These are phyloP conservation scores for Pythium dissimile DNA, from an alignment of 352 stramenopile species.

Conservation along the genomic window DNA sequence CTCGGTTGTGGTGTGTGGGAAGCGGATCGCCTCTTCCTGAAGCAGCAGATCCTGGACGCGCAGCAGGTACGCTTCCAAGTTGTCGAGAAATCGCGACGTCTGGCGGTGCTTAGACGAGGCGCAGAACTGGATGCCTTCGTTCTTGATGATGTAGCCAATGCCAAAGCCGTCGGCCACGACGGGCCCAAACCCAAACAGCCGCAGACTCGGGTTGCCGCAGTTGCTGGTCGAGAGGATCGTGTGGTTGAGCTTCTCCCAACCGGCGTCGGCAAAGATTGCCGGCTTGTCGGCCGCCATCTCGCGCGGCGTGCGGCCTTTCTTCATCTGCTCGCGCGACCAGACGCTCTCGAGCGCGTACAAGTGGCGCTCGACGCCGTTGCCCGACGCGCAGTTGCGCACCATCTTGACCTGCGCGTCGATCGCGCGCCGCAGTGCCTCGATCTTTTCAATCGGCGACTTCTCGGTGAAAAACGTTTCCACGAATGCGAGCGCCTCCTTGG, in stretches of 20 bases:
- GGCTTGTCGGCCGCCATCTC: constrained; percentile 36
- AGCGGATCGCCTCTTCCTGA: constrained; percentile 74
- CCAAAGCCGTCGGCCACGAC: constrained; percentile 94
- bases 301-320: constrained; percentile 11
- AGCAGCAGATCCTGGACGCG: constrained; percentile 75
- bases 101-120: constrained; percentile 79
- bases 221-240: constrained; percentile 96
- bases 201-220: constrained; percentile 94
- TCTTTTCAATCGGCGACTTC: constrained; percentile 85
- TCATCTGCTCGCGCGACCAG: constrained; percentile 53
- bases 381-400: constrained; percentile 85
- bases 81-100: constrained; percentile 80
- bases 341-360: constrained; percentile 94
- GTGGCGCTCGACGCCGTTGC: constrained; percentile 93
- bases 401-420: constrained; percentile 87
- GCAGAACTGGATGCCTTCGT: constrained; percentile 90
- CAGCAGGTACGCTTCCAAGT: constrained; percentile 76
- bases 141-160: constrained; percentile 98
- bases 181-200: constrained; percentile 92
- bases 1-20: constrained; percentile 56
- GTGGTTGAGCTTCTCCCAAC: constrained; percentile 92
- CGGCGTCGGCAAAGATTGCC: constrained; percentile 86
- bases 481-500: constrained; percentile 84
- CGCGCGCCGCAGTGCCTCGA: constrained; percentile 80
- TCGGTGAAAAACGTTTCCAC: constrained; percentile 86